These are phyloP conservation scores for Macrotyloma uniflorum DNA, from an alignment of 306 rosid genomes.

Conservation along the genomic window DNA sequence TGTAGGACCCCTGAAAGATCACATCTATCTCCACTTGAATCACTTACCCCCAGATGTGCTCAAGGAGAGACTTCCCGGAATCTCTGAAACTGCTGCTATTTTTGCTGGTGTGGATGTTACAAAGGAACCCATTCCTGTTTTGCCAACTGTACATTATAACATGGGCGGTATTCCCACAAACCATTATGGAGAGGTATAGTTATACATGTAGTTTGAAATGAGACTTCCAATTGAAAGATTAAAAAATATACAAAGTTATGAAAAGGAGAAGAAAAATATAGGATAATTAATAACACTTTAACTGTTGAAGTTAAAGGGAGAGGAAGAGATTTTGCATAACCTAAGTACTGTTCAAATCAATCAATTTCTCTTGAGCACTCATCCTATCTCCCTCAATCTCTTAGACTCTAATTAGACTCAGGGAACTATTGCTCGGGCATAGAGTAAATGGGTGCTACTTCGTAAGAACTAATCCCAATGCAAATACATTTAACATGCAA, in stretches of 20 bases:
- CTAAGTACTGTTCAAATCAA: no score
- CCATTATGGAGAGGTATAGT: slow-evolving; percentile 85
- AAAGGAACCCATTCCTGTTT: slow-evolving; percentile 95
- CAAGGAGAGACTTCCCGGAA: slow-evolving; percentile 99
- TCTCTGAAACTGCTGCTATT: slow-evolving; percentile 99
- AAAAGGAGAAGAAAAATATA: slow-evolving; percentile 9
- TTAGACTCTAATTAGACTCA: neutral
- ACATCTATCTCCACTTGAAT: slow-evolving; percentile 96
- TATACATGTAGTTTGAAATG: slow-evolving; percentile 1
- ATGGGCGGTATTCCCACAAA: slow-evolving; percentile 99
- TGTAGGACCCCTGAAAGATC: slow-evolving; percentile 97
- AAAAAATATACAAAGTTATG: neutral
- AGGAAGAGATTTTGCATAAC: neutral
- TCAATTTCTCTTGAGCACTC: no score
- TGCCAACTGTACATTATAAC: slow-evolving; percentile 97
- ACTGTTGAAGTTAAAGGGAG: neutral
- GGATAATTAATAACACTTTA: slow-evolving; percentile 8
- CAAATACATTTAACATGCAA: neutral
- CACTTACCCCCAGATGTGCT: slow-evolving; percentile 99
- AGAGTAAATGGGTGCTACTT: neutral
- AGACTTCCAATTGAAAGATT: slow-evolving; percentile 1
- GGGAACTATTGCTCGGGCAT: neutral
- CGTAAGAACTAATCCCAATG: neutral
- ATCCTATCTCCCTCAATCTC: no score
- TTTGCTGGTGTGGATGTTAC: slow-evolving; percentile 99